A percentile compares a stretch with the other conserved stretches of the same genome.
Conservation (phyloP, 2,329 filamentous ascomycete species). For the Alternaria angustiovoidea region DNA sequence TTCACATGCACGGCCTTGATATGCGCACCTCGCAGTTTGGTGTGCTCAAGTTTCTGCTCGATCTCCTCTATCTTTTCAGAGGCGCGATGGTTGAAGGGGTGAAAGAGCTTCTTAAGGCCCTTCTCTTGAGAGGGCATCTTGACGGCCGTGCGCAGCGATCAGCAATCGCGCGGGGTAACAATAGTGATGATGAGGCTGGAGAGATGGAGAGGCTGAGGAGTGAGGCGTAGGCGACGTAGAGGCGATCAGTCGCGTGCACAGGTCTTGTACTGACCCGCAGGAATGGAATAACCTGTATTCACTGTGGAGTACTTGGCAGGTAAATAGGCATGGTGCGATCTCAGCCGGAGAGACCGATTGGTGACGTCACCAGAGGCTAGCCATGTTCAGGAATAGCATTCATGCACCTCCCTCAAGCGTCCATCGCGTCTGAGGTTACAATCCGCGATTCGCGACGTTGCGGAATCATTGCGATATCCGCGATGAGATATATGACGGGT, state of each 20-base stretch:
- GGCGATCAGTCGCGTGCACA: conserved; percentile 20
- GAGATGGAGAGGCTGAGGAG: conserved; percentile 27
- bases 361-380: conserved; percentile 22
- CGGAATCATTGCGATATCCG: not conserved
- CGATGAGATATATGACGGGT: not conserved
- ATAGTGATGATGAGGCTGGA: conserved; percentile 4
- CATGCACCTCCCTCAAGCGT: conserved; percentile 8
- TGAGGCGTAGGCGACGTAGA: conserved; percentile 28
- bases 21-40: conserved; percentile 58
- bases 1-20: conserved; percentile 66
- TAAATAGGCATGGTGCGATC: conserved; percentile 15
- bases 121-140: conserved; percentile 34
- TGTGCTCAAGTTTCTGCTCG: conserved; percentile 57
- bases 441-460: not conserved
- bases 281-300: conserved; percentile 35
- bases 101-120: conserved; percentile 47
- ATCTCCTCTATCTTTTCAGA: conserved; percentile 44
- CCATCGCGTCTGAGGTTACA: not conserved
- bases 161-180: conserved; percentile 13
- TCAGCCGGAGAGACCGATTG: conserved; percentile 5
- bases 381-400: not conserved
- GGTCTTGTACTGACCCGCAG: conserved; percentile 30
- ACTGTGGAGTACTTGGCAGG: conserved; percentile 20
- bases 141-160: conserved; percentile 22
- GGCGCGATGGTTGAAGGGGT: conserved; percentile 47